These are phyloP conservation scores for Debaryomycetaceae sp. DNA, from an alignment of 1,139 yeast genomes.

Conservation along the genomic window DNA sequence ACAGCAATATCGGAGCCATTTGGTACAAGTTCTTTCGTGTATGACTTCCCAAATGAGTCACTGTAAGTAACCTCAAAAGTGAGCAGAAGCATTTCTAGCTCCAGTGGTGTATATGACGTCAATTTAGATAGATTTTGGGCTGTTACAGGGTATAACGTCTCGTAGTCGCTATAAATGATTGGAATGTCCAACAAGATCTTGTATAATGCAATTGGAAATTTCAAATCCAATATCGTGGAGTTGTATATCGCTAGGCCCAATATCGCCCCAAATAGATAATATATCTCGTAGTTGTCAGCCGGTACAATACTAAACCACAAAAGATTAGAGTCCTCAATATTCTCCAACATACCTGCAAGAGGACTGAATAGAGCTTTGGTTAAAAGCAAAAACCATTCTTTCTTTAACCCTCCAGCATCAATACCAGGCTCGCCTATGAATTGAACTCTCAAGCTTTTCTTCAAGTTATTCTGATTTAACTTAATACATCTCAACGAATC, in stretches of 20 bases:
- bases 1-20: slow-evolving; percentile 58
- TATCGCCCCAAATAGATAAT: slow-evolving; percentile 77
- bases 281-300: slow-evolving; percentile 49
- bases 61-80: slow-evolving; percentile 40
- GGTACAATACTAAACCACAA: slow-evolving; percentile 70
- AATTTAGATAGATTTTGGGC: slow-evolving; percentile 57
- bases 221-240: slow-evolving; percentile 78
- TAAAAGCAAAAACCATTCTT: slow-evolving; percentile 85
- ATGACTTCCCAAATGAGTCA: slow-evolving; percentile 35
- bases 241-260: slow-evolving; percentile 89
- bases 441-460: slow-evolving; percentile 73
- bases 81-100: slow-evolving; percentile 28
- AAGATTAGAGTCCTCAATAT: slow-evolving; percentile 64
- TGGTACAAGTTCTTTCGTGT: slow-evolving; percentile 49
- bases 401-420: slow-evolving; percentile 91
- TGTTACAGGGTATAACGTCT: slow-evolving; percentile 63
- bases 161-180: slow-evolving; percentile 60
- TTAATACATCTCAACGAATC: slow-evolving; percentile 75
- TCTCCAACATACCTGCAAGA: slow-evolving; percentile 56
- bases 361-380: slow-evolving; percentile 70
- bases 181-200: slow-evolving; percentile 64
- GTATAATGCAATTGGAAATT: slow-evolving; percentile 73
- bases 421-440: slow-evolving; percentile 87
- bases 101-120: slow-evolving; percentile 35
- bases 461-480: slow-evolving; percentile 56